Evolutionary conservation across 108 stramenopile species (phyloP).

Genomic region (Hondaea fermentalgiana): DNA sequence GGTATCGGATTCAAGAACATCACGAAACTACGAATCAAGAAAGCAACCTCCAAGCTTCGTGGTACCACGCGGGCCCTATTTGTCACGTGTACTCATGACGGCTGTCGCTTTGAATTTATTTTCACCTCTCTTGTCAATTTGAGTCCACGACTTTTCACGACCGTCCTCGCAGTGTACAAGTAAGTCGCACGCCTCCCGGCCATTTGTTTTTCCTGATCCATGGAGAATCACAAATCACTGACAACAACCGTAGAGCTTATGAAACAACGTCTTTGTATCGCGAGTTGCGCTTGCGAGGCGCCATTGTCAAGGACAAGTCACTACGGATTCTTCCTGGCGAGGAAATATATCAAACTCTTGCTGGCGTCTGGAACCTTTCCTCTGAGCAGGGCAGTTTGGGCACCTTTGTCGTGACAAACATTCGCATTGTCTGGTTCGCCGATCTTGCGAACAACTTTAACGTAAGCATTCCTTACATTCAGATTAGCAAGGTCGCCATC

Average conservation of each 20-base stretch:
- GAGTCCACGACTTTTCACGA: conserved; percentile 54
- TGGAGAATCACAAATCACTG: too few relatives aligned
- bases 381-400: conserved; percentile 61
- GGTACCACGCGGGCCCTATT: conserved; percentile 55
- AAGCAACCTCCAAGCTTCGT: conserved; percentile 36
- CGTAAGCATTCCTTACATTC: conserved; percentile 57
- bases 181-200: not conserved
- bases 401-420: conserved; percentile 53
- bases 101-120: conserved; percentile 50
- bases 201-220: too few relatives aligned
- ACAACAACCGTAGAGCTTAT: conserved; percentile 35
- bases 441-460: conserved; percentile 61
- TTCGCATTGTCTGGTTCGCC: conserved; percentile 59
- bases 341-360: conserved; percentile 36
- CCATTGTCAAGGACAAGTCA: conserved; percentile 28
- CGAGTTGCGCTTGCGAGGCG: conserved; percentile 54
- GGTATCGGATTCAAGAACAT: conserved; percentile 41
- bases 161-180: conserved; percentile 53
- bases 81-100: conserved; percentile 35
- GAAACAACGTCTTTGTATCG: conserved; percentile 56
- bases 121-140: conserved; percentile 54
- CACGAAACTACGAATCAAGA: conserved; percentile 37
- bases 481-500: conserved; percentile 35
- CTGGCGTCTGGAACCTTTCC: conserved; percentile 55
- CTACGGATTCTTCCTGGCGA: conserved; percentile 47